Percentiles rank a stretch among this genome's conserved stretches.
Evolutionary conservation across 176 grass and related monocot species (phyloP).

Genomic region (Echinochloa phyllopogon): DNA sequence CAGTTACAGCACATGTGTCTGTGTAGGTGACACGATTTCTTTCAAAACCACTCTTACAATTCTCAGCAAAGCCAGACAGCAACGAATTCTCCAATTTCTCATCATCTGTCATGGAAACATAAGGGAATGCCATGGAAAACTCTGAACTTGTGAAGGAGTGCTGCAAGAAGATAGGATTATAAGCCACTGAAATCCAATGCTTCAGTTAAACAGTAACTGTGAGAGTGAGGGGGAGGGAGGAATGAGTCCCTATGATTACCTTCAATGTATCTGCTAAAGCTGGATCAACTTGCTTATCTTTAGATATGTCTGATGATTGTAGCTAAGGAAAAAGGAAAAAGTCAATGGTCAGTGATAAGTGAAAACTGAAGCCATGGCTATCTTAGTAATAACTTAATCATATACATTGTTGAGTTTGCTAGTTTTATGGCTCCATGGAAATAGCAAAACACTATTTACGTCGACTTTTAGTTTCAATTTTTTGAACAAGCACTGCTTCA

Average conservation of each 20-base stretch:
- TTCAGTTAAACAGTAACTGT: constrained; percentile 10
- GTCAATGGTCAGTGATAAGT: constrained; percentile 10
- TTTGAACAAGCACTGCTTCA: not conserved
- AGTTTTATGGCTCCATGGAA: not conserved
- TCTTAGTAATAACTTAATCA: not conserved
- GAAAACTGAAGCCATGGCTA: constrained; percentile 1
- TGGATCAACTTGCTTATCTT: constrained; percentile 63
- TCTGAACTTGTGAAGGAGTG: constrained; percentile 70
- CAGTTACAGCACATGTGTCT: constrained; percentile 50
- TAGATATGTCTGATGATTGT: constrained; percentile 85
- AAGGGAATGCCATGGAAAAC: constrained; percentile 90
- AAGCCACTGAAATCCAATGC: not conserved
- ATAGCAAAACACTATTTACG: not conserved
- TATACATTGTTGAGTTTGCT: constrained; percentile 3
- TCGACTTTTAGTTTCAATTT: not conserved
- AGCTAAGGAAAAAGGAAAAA: constrained; percentile 61
- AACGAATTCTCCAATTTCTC: constrained; percentile 77
- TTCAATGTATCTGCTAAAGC: constrained; percentile 74
- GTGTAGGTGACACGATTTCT: constrained; percentile 59
- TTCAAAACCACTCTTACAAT: constrained; percentile 62
- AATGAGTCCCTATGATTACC: constrained; percentile 45
- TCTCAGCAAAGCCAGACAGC: constrained; percentile 72
- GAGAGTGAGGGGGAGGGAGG: not conserved
- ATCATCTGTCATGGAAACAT: constrained; percentile 66
- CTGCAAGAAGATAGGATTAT: constrained; percentile 48